Base-by-base conservation (phyloP, 352 stramenopile species). In the Pythium aphanidermatum region DNA sequence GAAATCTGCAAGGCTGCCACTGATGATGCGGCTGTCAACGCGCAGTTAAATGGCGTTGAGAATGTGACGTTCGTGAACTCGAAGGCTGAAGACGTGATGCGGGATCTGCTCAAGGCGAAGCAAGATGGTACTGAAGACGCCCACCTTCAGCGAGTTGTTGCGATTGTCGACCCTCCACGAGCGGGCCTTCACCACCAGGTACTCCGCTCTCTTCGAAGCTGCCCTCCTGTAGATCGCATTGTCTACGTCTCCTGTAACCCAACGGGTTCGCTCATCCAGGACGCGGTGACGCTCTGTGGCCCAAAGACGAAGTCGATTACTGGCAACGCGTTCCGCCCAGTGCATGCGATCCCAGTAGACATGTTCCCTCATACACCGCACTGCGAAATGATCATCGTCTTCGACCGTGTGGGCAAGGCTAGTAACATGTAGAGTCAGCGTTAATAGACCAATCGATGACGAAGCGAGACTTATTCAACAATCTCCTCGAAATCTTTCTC, bases 221-320 rank as follows among this genome's bases (percentile, higher is more conserved):
- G 75, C 34, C 69, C 67, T 1, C 74, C 74, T 0, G 83, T 98
- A 24, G 75, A 92, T 51, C 73, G 85, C 41, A 85, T 98, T 47
- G 81, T 99, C 17, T 99, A 99, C 62, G 95, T 99, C 38, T 98
- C 88, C 27, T 99, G 96, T 74, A 99, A 99, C 72, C 96, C 96
- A 14, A 98, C 92, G 2, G 93, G 88, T 29, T 97, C 89, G 38
- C 78, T 99, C 41, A 75, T 97, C 8, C 70, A 92, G 51, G 79
- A 93, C 46, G 79, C 78, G 4, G 63, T 83, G 51, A 89, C 64
- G 37, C 78, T 99, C 12, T 99, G 96, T 60, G 69, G 79, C 8
- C 91, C 94, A 16, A 85, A 90, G 36, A 97, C 92, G 16, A 98
- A 98, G 61, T 92, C 88, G 26, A 80, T 97, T 36, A 72, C 72